Percentiles rank a stretch among this genome's conserved stretches.
phyloP scores from a whole-genome alignment of 2,329 filamentous ascomycete genomes.

The Diplocarpon rosae region DNA sequence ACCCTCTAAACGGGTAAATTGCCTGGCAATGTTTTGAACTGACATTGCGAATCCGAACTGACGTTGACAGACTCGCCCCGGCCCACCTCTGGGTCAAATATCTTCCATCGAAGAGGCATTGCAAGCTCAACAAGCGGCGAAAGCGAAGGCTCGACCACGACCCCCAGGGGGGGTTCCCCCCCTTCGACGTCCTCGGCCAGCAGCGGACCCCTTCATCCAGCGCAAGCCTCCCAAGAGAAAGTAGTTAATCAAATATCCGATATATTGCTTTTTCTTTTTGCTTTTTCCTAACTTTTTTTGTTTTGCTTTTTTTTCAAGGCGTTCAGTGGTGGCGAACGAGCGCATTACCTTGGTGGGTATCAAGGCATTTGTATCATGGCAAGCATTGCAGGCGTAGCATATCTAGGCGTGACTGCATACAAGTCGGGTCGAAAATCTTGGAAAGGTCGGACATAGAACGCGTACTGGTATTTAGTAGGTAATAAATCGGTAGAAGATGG shows the following conservation, averaged over 20 bases:
- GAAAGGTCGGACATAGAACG: neutral
- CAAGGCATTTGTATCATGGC: neutral
- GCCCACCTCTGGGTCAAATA: neutral
- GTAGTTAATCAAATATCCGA: neutral
- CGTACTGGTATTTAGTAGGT: no score
- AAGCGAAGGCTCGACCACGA: constrained; percentile 12
- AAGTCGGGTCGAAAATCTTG: neutral
- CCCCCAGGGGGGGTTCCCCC: constrained; percentile 16
- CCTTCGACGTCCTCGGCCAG: constrained; percentile 16
- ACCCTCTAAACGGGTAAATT: constrained; percentile 16
- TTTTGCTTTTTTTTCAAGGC: neutral
- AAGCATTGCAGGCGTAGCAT: neutral
- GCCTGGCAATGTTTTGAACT: neutral
- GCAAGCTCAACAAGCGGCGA: constrained; percentile 14
- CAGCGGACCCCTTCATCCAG: constrained; percentile 22
- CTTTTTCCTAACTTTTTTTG: neutral
- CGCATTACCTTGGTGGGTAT: neutral
- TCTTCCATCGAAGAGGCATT: constrained; percentile 16
- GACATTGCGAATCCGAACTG: neutral
- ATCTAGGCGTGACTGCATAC: neutral
- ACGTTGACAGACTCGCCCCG: constrained; percentile 1
- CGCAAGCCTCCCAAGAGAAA: constrained; percentile 11
- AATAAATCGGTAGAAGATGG: no score
- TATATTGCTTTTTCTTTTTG: neutral
- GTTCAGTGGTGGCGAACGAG: neutral